Percentiles rank a stretch among this genome's conserved stretches.
These are phyloP conservation scores for Aspergillus carlsbadensis DNA, from an alignment of 495 filamentous ascomycete species.

Conservation along the genomic window DNA sequence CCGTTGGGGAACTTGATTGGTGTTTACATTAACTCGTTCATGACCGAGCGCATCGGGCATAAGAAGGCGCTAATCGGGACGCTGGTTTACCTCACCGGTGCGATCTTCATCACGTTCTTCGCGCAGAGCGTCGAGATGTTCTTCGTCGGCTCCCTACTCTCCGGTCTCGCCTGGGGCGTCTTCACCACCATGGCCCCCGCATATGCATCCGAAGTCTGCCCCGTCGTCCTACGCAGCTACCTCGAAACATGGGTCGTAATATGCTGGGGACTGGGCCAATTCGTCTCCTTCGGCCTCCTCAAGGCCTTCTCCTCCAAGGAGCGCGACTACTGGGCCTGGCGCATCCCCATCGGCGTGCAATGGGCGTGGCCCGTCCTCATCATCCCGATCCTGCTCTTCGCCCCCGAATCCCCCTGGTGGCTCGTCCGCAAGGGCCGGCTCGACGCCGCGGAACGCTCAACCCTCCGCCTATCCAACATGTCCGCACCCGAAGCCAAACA, in stretches of 20 bases:
- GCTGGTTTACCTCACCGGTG: constrained; percentile 26
- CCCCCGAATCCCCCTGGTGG: constrained; percentile 47
- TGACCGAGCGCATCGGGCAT: too few relatives aligned
- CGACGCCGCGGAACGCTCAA: too few relatives aligned
- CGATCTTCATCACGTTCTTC: too few relatives aligned
- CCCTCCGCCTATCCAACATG: too few relatives aligned
- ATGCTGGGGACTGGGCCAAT: constrained; percentile 69
- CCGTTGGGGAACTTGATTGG: too few relatives aligned
- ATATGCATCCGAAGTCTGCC: constrained; percentile 71
- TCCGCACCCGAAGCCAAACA: too few relatives aligned
- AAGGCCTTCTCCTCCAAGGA: constrained; percentile 46
- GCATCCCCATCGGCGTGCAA: constrained; percentile 63
- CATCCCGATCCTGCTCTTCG: constrained; percentile 58
- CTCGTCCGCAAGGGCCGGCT: too few relatives aligned
- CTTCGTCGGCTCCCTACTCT: constrained; percentile 63
- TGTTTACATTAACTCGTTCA: too few relatives aligned
- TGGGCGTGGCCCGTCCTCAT: constrained; percentile 74
- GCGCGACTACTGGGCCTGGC: constrained; percentile 54
- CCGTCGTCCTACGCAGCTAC: constrained; percentile 61
- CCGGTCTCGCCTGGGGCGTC: constrained; percentile 70
- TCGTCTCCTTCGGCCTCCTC: constrained; percentile 65
- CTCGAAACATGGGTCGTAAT: constrained; percentile 70
- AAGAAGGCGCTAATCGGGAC: too few relatives aligned
- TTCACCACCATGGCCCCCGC: constrained; percentile 68
- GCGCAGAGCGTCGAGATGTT: constrained; percentile 58